These are phyloP conservation scores for Cryphonectria naterciae DNA, from an alignment of 2,329 filamentous ascomycete genomes.

Conservation along the genomic window DNA sequence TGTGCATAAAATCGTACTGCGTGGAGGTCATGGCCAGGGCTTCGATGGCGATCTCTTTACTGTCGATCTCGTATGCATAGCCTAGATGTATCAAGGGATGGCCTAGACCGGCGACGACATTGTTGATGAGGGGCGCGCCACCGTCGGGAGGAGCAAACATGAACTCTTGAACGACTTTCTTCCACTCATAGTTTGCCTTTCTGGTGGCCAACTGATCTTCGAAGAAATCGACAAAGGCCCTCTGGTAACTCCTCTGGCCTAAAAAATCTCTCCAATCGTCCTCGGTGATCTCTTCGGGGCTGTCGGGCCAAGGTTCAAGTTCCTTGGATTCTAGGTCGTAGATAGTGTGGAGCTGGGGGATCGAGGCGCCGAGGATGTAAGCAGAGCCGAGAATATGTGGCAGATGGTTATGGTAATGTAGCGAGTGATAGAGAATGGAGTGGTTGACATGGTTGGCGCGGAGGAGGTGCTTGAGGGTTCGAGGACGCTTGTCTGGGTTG, in stretches of 20 bases:
- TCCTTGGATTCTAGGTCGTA: conserved; percentile 77
- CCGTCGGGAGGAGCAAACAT: conserved; percentile 62
- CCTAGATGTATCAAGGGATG: conserved; percentile 93
- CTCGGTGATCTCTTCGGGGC: conserved; percentile 80
- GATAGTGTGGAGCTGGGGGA: conserved; percentile 73
- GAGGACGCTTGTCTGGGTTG: conserved; percentile 74
- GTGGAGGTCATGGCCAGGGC: conserved; percentile 71
- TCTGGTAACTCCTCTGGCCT: conserved; percentile 79
- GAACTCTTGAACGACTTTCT: conserved; percentile 73
- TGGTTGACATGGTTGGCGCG: conserved; percentile 92
- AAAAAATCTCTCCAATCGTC: conserved; percentile 87
- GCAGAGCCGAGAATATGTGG: conserved; percentile 82
- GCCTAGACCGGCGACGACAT: conserved; percentile 77
- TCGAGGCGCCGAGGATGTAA: conserved; percentile 79
- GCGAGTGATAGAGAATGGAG: conserved; percentile 76
- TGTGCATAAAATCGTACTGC: conserved; percentile 64
- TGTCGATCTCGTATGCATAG: conserved; percentile 90
- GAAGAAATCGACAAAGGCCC: conserved; percentile 92
- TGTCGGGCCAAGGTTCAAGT: conserved; percentile 80
- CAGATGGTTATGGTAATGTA: conserved; percentile 80
- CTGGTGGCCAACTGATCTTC: conserved; percentile 82
- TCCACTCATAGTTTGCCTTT: conserved; percentile 76
- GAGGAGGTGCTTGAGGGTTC: conserved; percentile 87
- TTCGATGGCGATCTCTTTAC: conserved; percentile 85
- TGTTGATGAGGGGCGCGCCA: conserved; percentile 78